Percentiles rank a stretch among this genome's conserved stretches.
Evolutionary conservation across 129 eudicot genomes (phyloP).

Genomic region (Ambrosia trifida): DNA sequence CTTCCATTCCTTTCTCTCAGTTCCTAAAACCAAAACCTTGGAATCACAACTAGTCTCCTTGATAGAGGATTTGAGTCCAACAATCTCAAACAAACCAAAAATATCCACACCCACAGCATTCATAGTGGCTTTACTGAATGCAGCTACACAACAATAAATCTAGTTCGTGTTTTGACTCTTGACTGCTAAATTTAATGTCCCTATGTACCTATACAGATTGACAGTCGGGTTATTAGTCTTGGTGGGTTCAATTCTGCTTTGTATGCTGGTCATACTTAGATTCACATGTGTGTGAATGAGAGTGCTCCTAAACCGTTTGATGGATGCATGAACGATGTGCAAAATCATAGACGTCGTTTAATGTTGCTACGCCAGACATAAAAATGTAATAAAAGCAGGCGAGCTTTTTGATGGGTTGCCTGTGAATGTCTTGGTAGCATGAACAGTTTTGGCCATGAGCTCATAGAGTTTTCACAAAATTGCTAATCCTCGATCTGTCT

Average conservation of each 20-base stretch:
- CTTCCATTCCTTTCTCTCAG: constrained; percentile 11
- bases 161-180: constrained; percentile 41
- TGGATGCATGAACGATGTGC: constrained; percentile 43
- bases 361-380: constrained; percentile 51
- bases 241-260: constrained; percentile 61
- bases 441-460: constrained; percentile 51
- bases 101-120: constrained; percentile 58
- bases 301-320: constrained; percentile 14
- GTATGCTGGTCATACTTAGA: constrained; percentile 53
- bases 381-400: constrained; percentile 43
- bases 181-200: constrained; percentile 35
- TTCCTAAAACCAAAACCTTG: constrained; percentile 8
- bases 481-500: too few relatives aligned
- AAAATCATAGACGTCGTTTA: constrained; percentile 58
- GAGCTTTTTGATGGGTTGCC: constrained; percentile 53
- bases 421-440: constrained; percentile 32
- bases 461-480: too few relatives aligned
- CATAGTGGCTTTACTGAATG: constrained; percentile 52
- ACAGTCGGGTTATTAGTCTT: constrained; percentile 43
- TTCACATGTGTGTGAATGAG: constrained; percentile 57
- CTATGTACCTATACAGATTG: constrained; percentile 56
- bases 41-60: constrained; percentile 1
- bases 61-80: constrained; percentile 15
- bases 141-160: constrained; percentile 48
- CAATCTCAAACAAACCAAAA: constrained; percentile 34